These are phyloP conservation scores for Paracoccidioides brasiliensis DNA, from an alignment of 2,329 filamentous ascomycete species.

Conservation along the genomic window DNA sequence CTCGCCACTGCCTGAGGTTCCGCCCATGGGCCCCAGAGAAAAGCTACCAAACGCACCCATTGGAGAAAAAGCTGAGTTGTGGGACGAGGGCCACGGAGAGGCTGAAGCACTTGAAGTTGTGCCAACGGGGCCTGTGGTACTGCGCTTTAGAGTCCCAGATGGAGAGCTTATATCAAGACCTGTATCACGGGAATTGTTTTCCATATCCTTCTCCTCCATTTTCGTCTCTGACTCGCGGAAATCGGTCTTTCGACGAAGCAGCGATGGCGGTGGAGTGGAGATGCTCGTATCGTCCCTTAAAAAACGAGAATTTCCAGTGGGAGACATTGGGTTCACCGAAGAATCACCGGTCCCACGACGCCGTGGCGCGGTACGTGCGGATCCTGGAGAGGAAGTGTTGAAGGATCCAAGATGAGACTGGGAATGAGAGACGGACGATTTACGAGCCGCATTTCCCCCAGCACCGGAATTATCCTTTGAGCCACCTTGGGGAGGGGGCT, in stretches of 20 bases:
- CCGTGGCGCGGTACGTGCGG: conserved; percentile 59
- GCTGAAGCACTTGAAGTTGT: conserved; percentile 1
- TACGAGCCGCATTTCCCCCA: conserved; percentile 49
- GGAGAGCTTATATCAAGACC: conserved; percentile 30
- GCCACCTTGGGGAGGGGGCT: conserved; percentile 58
- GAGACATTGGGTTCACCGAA: conserved; percentile 38
- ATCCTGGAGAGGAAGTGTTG: conserved; percentile 60
- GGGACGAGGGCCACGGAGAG: conserved; percentile 46
- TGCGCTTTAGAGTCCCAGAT: conserved; percentile 44
- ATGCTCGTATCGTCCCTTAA: conserved; percentile 41
- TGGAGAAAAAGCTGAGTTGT: conserved; percentile 51
- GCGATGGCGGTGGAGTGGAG: conserved; percentile 46
- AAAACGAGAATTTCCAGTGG: conserved; percentile 34
- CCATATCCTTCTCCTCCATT: conserved; percentile 39
- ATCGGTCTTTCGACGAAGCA: conserved; percentile 50
- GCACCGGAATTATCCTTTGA: conserved; percentile 41
- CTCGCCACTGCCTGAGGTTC: conserved; percentile 45
- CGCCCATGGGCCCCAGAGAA: conserved; percentile 45
- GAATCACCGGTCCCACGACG: conserved; percentile 76
- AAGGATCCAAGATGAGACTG: conserved; percentile 52
- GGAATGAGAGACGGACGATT: conserved; percentile 60
- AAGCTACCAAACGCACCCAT: conserved; percentile 89
- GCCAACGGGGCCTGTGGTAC: conserved; percentile 41
- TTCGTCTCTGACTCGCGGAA: conserved; percentile 38
- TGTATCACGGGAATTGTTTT: conserved; percentile 25